Evolutionary conservation across 2,329 filamentous ascomycete genomes (phyloP).

Genomic region (Pleurostoma richardsiae): DNA sequence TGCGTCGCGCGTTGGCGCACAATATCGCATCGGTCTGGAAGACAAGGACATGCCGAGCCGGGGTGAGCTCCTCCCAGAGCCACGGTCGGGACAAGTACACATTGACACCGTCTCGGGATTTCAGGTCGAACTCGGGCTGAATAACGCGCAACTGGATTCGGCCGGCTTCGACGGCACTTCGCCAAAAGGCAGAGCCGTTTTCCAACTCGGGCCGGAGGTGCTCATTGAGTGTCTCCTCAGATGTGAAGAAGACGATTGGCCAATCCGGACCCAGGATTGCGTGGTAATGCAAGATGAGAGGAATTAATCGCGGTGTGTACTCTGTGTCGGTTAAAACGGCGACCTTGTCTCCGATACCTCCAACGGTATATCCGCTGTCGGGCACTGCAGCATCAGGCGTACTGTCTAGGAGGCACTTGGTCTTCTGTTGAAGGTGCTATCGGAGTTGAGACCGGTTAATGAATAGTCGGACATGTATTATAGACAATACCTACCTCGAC

Average conservation of each 20-base stretch:
- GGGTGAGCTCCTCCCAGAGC: conserved; percentile 23
- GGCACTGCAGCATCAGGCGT: too few species aligned
- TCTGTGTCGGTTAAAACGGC: conserved; percentile 4
- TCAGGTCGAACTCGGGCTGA: conserved; percentile 1
- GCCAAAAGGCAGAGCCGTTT: not conserved
- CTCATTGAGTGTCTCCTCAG: not conserved
- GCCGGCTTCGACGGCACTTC: not conserved
- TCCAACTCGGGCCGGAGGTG: not conserved
- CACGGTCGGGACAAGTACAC: conserved; percentile 22
- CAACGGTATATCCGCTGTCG: too few species aligned
- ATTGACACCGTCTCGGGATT: conserved; percentile 13
- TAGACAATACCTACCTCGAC: too few species aligned
- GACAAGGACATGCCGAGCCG: conserved; percentile 23
- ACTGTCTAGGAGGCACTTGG: too few species aligned
- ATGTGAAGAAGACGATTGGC: conserved; percentile 6
- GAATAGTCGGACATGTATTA: too few species aligned
- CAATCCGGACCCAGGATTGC: conserved; percentile 4
- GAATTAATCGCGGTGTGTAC: not conserved
- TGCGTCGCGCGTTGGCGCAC: conserved; percentile 22
- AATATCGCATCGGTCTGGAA: conserved; percentile 28
- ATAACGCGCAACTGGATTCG: not conserved
- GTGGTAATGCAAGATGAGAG: conserved; percentile 4
- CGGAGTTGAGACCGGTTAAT: too few species aligned
- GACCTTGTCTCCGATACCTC: conserved; percentile 1
- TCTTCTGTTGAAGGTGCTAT: too few species aligned